phyloP scores from a whole-genome alignment of 345 rosid species.

The Theobroma cacao region DNA sequence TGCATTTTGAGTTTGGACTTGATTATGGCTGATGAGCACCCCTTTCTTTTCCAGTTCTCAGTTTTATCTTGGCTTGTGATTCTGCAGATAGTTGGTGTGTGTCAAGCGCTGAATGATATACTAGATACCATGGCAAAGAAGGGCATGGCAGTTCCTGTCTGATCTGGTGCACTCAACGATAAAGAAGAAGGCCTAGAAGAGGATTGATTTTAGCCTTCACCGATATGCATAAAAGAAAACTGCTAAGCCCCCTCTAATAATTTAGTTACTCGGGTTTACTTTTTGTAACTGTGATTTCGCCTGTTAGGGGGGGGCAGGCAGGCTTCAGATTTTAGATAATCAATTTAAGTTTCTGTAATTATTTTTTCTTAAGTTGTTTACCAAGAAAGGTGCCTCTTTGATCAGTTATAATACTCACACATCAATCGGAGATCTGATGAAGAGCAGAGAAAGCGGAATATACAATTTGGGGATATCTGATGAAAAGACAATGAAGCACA shows the following conservation, averaged over 20 bases:
- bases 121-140: slow-evolving; percentile 90
- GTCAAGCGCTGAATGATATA: slow-evolving; percentile 90
- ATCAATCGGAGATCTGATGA: no score
- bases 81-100: slow-evolving; percentile 83
- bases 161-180: slow-evolving; percentile 14
- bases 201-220: not conserved
- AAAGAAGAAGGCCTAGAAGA: not conserved
- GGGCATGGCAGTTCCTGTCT: slow-evolving; percentile 85
- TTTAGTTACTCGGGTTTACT: not conserved
- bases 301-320: not conserved
- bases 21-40: not conserved
- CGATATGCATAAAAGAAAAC: not conserved
- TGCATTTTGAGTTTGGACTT: not conserved
- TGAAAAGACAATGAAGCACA: no score
- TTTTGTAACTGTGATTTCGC: not conserved
- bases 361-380: not conserved
- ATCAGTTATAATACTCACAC: no score
- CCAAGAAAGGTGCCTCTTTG: no score
- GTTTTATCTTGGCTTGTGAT: slow-evolving; percentile 7
- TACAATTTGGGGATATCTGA: no score
- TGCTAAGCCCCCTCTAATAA: not conserved
- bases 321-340: not conserved
- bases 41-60: not conserved
- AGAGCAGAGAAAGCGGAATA: no score
- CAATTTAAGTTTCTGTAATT: slow-evolving; percentile 4